Evolutionary conservation across 2,329 filamentous ascomycete species (phyloP).

Genomic region (Fusarium tricinctum): DNA sequence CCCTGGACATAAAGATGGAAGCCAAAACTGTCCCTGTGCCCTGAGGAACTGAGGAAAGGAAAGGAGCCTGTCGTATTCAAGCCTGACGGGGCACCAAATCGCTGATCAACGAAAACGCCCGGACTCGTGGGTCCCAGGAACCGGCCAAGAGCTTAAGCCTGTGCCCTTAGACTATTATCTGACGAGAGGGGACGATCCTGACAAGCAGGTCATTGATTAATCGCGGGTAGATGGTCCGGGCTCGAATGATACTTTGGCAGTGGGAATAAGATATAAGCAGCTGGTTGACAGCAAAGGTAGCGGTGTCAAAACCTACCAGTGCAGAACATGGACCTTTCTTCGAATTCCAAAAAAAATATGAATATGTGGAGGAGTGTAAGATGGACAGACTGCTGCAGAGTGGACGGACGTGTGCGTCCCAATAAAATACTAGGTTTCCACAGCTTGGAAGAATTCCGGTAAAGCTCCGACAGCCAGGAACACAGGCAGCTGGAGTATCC

Average conservation of each 20-base stretch:
- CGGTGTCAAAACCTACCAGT: conserved; percentile 23
- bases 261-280: conserved; percentile 23
- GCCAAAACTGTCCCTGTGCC: conserved; percentile 42
- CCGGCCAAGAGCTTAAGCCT: conserved; percentile 46
- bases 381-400: conserved; percentile 1
- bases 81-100: conserved; percentile 46
- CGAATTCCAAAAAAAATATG: conserved; percentile 10
- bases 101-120: conserved; percentile 46
- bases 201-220: conserved; percentile 41
- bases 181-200: conserved; percentile 31
- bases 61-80: conserved; percentile 45
- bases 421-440: conserved; percentile 25
- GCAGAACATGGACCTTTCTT: conserved; percentile 31
- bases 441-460: conserved; percentile 26
- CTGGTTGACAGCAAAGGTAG: conserved; percentile 19
- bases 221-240: conserved; percentile 41
- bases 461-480: conserved; percentile 27
- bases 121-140: conserved; percentile 47
- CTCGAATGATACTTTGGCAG: conserved; percentile 40
- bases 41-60: conserved; percentile 24
- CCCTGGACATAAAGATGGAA: conserved; percentile 41
- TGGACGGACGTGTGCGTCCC: conserved; percentile 30
- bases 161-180: conserved; percentile 33
- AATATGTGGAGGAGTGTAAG: conserved; percentile 30
- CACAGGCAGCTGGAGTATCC: conserved; percentile 30